These are phyloP conservation scores for Wickerhamiella cacticola DNA, from an alignment of 805 yeast genomes.

Conservation along the genomic window DNA sequence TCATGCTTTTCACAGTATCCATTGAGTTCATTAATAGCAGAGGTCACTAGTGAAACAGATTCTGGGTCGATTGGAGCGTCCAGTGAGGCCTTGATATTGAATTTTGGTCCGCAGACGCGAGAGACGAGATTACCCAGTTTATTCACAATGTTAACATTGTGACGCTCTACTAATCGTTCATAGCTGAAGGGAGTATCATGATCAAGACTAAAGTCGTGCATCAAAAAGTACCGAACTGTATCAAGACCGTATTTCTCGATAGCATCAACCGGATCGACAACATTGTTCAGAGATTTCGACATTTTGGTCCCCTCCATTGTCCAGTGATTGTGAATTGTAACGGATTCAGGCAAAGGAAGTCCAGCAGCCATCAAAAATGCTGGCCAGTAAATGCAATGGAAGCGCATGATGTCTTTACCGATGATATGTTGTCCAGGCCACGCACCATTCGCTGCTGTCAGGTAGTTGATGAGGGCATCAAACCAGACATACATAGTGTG, in stretches of 20 bases:
- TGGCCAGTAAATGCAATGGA: slow-evolving; percentile 94
- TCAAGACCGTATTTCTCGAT: slow-evolving; percentile 50
- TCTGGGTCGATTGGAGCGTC: neutral
- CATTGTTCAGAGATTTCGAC: slow-evolving; percentile 90
- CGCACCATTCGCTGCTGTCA: slow-evolving; percentile 35
- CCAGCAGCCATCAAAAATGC: slow-evolving; percentile 76
- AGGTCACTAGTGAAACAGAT: neutral
- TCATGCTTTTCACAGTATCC: slow-evolving; percentile 51
- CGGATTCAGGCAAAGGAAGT: slow-evolving; percentile 52
- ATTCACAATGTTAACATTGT: slow-evolving; percentile 47
- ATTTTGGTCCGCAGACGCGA: slow-evolving; percentile 61
- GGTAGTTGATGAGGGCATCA: slow-evolving; percentile 80
- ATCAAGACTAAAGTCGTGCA: slow-evolving; percentile 62
- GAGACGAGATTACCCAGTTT: slow-evolving; percentile 72
- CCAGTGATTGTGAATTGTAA: slow-evolving; percentile 94
- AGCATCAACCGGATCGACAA: slow-evolving; percentile 75
- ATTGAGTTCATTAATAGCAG: slow-evolving; percentile 27
- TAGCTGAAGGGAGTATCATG: slow-evolving; percentile 73
- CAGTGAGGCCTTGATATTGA: slow-evolving; percentile 33
- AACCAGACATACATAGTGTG: slow-evolving; percentile 94
- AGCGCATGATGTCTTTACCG: slow-evolving; percentile 82
- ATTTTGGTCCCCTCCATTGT: slow-evolving; percentile 76
- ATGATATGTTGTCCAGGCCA: slow-evolving; percentile 70
- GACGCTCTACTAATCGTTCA: slow-evolving; percentile 36
- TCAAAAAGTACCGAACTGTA: slow-evolving; percentile 54